phyloP scores from a whole-genome alignment of 2,329 filamentous ascomycete species.

The Uncinocarpus reesii region DNA sequence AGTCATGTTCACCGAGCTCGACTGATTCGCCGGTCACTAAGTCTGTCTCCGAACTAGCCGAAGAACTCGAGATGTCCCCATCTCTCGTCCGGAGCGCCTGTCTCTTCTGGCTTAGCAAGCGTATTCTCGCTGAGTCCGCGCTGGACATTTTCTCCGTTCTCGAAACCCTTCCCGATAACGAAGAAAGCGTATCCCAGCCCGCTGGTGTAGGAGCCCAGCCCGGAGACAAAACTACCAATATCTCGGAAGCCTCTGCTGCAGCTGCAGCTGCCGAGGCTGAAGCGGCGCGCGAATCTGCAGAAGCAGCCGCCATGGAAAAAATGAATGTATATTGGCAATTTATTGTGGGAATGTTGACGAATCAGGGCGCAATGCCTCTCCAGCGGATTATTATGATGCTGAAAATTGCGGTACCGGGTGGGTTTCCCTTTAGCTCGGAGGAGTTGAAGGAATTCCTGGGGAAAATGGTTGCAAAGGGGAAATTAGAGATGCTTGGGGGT shows the following conservation, averaged over 20 bases:
- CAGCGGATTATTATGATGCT: constrained; percentile 85
- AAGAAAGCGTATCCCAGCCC: constrained; percentile 12
- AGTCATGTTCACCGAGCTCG: constrained; percentile 32
- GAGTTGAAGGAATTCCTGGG: constrained; percentile 72
- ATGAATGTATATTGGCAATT: constrained; percentile 79
- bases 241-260: constrained; percentile 15
- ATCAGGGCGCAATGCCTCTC: constrained; percentile 74
- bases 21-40: constrained; percentile 29
- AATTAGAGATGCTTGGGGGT: constrained; percentile 54
- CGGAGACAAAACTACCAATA: not conserved
- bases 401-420: constrained; percentile 78
- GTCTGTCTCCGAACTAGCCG: constrained; percentile 36
- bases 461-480: constrained; percentile 63
- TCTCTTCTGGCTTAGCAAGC: constrained; percentile 53
- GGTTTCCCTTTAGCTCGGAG: constrained; percentile 81
- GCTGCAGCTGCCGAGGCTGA: constrained; percentile 32
- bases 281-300: constrained; percentile 37
- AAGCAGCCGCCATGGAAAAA: constrained; percentile 56
- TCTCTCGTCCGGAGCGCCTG: constrained; percentile 50
- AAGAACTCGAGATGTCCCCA: constrained; percentile 46
- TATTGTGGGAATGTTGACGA: constrained; percentile 89
- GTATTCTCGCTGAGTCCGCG: constrained; percentile 40
- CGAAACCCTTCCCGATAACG: constrained; percentile 40
- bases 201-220: constrained; percentile 4
- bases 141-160: constrained; percentile 48